Conservation (phyloP, 164 flowering plant genomes). For the Macadamia integrifolia region DNA sequence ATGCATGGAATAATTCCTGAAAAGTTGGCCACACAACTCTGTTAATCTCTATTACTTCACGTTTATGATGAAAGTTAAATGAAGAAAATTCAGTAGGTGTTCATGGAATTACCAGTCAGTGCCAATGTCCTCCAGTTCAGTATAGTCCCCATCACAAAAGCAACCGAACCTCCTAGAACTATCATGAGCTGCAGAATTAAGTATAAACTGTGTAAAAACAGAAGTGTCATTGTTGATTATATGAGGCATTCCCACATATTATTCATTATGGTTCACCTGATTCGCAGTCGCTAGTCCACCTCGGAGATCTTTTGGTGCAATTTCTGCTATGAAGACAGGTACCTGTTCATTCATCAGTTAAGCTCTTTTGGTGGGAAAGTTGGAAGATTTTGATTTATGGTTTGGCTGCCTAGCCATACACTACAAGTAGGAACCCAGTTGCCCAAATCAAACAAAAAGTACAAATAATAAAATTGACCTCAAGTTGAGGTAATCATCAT, state of each 20-base stretch:
- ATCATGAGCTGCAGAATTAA: conserved; percentile 64
- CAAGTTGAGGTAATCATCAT: neutral
- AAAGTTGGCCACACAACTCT: too few species aligned
- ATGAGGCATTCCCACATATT: too few species aligned
- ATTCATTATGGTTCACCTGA: conserved; percentile 39
- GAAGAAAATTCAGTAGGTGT: too few species aligned
- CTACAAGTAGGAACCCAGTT: too few species aligned
- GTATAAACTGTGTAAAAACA: neutral
- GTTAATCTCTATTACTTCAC: too few species aligned
- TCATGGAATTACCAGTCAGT: conserved; percentile 41
- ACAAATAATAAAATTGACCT: too few species aligned
- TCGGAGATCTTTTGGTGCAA: conserved; percentile 78
- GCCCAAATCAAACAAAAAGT: too few species aligned
- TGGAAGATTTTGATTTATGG: too few species aligned
- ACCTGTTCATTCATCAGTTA: conserved; percentile 37
- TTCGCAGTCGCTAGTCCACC: conserved; percentile 76
- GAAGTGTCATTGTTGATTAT: too few species aligned
- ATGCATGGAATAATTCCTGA: conserved; percentile 66
- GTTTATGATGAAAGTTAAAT: too few species aligned
- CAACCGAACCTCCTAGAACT: conserved; percentile 44
- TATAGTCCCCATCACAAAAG: conserved; percentile 54
- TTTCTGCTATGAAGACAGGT: conserved; percentile 77
- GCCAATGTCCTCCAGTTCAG: conserved; percentile 67
- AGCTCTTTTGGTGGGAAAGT: too few species aligned
- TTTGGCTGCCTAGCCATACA: too few species aligned